Base-by-base conservation (phyloP, 768 basidiomycete species). In the Leccinellum rugosiceps region DNA sequence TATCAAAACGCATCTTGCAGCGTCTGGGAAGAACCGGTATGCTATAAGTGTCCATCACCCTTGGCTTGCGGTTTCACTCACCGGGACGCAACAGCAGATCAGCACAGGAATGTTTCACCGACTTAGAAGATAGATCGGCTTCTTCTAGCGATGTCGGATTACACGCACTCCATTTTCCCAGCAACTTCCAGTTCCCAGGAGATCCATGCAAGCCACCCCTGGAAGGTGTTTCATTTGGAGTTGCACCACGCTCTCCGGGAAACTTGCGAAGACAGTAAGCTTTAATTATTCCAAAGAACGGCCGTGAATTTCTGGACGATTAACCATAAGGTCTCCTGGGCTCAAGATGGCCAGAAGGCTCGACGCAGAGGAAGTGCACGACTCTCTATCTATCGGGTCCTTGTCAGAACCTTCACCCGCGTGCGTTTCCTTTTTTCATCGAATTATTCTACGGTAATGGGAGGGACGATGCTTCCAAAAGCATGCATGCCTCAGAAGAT, bases 1-100 rank as follows among this genome's bases (percentile, higher is more conserved):
- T 60, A 59, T 81, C 47, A 68, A 69, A 45, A 69, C 76, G 28
- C 69, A 68, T 38, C 53, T 69, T 30, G 52, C 54, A 38, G 55
- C 48, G 23, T 48, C 56, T 13, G 57, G 35, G 56, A 59, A n/a
- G 55, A 61, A 60, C 30, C 50, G 23, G 70, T 71, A 49, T 19
- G 66, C 28, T 41, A 50, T 41, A 31, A 10, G 26, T 41, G 13
- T 19, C 19, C n/a, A 35, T 44, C 15, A 52, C 11, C 10, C 26
- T 34, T 53, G 50, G 43, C 41, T 32, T 8, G 46, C n/a, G 4
- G 32, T 38, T 63, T 53, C 46, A 56, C 54, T 52, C 55, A 63
- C 46, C 25, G 21, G 46, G 30, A 19, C 31, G 5, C 47, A 44
- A 46, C 28, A n/a, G 9, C 21, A 66, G 58, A 55, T 49, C 49